phyloP scores from a whole-genome alignment of 1,139 yeast genomes.

The Casaregolazyma lundiana region DNA sequence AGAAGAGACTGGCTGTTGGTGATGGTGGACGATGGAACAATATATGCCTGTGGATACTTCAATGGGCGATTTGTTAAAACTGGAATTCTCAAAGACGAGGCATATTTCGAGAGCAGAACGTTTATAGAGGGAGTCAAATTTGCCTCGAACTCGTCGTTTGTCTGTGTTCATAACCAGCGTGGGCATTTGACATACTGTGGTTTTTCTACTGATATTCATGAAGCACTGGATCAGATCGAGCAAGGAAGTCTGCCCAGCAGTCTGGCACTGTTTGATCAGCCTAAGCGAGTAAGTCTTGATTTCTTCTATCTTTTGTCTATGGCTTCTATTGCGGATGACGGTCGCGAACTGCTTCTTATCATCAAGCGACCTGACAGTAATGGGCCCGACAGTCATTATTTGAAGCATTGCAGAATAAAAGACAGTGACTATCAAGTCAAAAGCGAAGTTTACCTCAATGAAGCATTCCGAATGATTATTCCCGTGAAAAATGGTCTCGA shows the following conservation, averaged over 20 bases:
- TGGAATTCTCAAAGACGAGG: constrained; percentile 3
- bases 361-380: too few species aligned
- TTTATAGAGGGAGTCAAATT: neutral
- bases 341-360: neutral
- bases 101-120: neutral
- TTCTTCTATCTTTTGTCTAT: constrained; percentile 1
- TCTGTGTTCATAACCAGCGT: neutral
- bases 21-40: neutral
- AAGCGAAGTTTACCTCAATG: neutral
- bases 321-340: neutral
- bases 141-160: neutral
- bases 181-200: neutral
- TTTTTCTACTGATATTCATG: neutral
- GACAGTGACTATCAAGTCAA: neutral
- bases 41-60: constrained; percentile 5
- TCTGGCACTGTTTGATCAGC: neutral
- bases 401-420: neutral
- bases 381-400: neutral
- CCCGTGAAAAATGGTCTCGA: neutral
- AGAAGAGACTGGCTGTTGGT: constrained; percentile 6
- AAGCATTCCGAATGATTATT: neutral
- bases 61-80: constrained; percentile 4
- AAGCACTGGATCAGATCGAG: constrained; percentile 3
- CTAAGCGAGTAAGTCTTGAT: neutral
- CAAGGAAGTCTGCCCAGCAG: constrained; percentile 6